Conservation (phyloP, 2,329 filamentous ascomycete species). For the Aspergillus fumigatus region DNA sequence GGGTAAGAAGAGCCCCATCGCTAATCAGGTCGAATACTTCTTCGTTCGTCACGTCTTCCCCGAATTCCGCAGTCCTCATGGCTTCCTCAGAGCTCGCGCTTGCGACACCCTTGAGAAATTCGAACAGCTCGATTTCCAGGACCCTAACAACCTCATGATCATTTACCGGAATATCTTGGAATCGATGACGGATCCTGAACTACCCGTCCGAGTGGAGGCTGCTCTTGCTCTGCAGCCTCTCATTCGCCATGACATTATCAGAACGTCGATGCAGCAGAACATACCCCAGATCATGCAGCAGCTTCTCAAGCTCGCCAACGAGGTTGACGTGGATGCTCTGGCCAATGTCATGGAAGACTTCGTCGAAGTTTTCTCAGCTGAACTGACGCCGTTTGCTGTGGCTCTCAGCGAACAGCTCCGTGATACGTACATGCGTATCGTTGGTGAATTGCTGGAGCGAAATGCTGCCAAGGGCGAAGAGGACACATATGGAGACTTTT, state of each 20-base stretch:
- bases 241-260: conserved; percentile 91
- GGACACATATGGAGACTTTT: conserved; percentile 79
- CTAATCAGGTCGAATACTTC: conserved; percentile 97
- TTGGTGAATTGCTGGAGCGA: conserved; percentile 84
- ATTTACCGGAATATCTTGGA: conserved; percentile 97
- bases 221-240: conserved; percentile 90
- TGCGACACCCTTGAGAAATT: conserved; percentile 99
- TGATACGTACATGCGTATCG: conserved; percentile 92
- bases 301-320: conserved; percentile 91
- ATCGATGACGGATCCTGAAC: conserved; percentile 89
- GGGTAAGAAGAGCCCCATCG: conserved; percentile 97
- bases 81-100: conserved; percentile 87
- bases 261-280: conserved; percentile 92
- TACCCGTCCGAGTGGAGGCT: conserved; percentile 91
- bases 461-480: conserved; percentile 71
- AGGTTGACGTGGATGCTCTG: conserved; percentile 93
- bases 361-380: conserved; percentile 95
- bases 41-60: conserved; percentile 97
- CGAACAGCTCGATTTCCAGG: conserved; percentile 94
- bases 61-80: conserved; percentile 88
- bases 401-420: conserved; percentile 92
- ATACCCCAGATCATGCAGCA: conserved; percentile 99
- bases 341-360: conserved; percentile 99
- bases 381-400: conserved; percentile 94
- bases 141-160: conserved; percentile 87